Evolutionary conservation across 768 basidiomycete species (phyloP).

Genomic region (Russula sp.): DNA sequence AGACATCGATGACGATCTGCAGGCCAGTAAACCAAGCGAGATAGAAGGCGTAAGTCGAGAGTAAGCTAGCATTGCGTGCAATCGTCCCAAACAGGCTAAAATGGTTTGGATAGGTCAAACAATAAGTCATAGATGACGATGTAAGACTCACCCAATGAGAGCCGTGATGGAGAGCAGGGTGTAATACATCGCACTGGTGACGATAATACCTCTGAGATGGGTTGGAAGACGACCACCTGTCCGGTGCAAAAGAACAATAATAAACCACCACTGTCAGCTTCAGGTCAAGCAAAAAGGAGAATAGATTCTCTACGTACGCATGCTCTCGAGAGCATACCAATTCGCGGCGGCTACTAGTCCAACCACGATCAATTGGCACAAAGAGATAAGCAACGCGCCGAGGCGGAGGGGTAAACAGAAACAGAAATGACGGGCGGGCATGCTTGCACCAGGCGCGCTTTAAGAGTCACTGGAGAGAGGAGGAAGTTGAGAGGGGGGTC

Average conservation of each 20-base stretch:
- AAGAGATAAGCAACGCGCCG: slow-evolving; percentile 28
- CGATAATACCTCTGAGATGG: not conserved
- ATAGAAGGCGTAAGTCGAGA: slow-evolving; percentile 20
- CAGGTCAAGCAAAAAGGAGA: not conserved
- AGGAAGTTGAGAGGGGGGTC: not conserved
- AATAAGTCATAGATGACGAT: not conserved
- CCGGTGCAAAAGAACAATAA: not conserved
- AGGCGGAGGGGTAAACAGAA: slow-evolving; percentile 29
- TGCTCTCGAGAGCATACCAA: slow-evolving; percentile 13
- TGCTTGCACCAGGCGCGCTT: not conserved
- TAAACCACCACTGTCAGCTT: not conserved
- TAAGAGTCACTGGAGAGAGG: not conserved
- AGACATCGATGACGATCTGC: slow-evolving; percentile 12
- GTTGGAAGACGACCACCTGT: slow-evolving; percentile 10
- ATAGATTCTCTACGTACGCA: slow-evolving; percentile 14
- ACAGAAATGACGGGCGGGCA: slow-evolving; percentile 27
- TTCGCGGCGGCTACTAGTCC: slow-evolving; percentile 19
- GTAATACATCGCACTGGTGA: not conserved
- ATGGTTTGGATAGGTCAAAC: not conserved
- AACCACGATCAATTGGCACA: slow-evolving; percentile 11
- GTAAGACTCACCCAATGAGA: slow-evolving; percentile 22
- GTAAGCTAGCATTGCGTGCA: slow-evolving; percentile 19
- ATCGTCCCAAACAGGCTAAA: slow-evolving; percentile 26
- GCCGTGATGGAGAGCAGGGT: slow-evolving; percentile 12
- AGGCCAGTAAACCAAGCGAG: slow-evolving; percentile 16